phyloP scores from a whole-genome alignment of 306 rosid genomes.

The Prunus mume region DNA sequence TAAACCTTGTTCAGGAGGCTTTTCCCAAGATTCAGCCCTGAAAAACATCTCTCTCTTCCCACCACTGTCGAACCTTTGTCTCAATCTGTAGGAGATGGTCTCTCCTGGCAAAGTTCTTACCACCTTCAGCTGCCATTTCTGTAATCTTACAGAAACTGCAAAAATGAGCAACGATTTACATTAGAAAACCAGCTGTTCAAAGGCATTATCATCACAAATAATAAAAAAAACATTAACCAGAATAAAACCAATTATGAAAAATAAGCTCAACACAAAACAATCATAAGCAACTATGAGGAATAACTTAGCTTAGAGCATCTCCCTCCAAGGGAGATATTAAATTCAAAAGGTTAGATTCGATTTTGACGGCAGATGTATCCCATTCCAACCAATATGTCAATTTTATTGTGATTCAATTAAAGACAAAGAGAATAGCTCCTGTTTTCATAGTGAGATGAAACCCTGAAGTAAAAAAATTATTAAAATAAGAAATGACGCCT shows the following conservation, averaged over 20 bases:
- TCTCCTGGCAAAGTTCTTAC: conserved; percentile 71
- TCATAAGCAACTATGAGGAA: neutral
- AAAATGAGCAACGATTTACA: neutral
- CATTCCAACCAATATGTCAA: too few species aligned
- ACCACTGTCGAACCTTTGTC: conserved; percentile 57
- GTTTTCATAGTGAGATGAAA: too few species aligned
- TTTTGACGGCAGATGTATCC: too few species aligned
- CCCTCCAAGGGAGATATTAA: too few species aligned
- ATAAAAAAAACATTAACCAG: neutral
- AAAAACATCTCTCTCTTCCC: conserved; percentile 74
- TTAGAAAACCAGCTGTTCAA: too few species aligned
- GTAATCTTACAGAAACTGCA: conserved; percentile 43
- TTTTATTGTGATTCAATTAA: too few species aligned
- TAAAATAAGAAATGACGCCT: too few species aligned
- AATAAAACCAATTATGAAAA: neutral
- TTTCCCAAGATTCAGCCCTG: conserved; percentile 62
- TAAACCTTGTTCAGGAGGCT: conserved; percentile 34
- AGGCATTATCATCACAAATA: neutral
- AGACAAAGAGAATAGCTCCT: too few species aligned
- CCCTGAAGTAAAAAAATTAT: too few species aligned
- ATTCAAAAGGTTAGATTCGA: too few species aligned
- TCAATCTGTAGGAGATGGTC: conserved; percentile 78
- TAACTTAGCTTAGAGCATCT: neutral
- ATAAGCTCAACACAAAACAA: neutral
- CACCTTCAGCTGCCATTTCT: conserved; percentile 68